Conservation (phyloP, 306 rosid genomes). For the Luffa aegyptiaca region DNA sequence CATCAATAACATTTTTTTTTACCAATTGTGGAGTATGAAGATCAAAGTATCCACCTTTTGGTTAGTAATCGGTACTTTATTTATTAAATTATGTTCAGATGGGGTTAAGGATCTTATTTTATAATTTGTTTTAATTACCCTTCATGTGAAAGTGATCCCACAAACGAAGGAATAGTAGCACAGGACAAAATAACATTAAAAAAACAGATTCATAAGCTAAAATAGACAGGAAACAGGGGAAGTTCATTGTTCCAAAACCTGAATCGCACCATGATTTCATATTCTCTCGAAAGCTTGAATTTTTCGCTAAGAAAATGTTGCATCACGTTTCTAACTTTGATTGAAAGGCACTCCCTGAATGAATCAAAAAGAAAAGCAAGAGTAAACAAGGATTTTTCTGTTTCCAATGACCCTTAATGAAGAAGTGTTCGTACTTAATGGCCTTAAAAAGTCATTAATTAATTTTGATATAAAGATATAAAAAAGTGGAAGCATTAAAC, state of each 20-base stretch:
- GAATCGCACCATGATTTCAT: not conserved
- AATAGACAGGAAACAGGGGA: not conserved
- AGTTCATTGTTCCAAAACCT: not conserved
- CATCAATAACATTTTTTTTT: no score
- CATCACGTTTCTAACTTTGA: not conserved
- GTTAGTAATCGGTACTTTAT: no score
- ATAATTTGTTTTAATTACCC: no score
- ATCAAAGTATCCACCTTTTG: no score
- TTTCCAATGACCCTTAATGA: not conserved
- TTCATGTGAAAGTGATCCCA: no score
- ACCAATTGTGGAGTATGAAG: no score
- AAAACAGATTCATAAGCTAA: not conserved
- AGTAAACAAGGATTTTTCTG: not conserved
- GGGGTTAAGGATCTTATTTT: no score
- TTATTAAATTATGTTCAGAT: no score
- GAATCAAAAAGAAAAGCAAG: not conserved
- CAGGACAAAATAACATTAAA: not conserved
- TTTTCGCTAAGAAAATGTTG: not conserved
- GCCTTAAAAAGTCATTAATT: not conserved
- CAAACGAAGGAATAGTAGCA: not conserved
- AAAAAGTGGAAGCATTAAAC: not conserved
- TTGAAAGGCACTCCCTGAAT: not conserved
- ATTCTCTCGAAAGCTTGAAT: not conserved
- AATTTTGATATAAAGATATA: not conserved
- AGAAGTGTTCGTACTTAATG: not conserved